phyloP scores from a whole-genome alignment of 495 filamentous ascomycete genomes.

The Penicillium cinerascens region DNA sequence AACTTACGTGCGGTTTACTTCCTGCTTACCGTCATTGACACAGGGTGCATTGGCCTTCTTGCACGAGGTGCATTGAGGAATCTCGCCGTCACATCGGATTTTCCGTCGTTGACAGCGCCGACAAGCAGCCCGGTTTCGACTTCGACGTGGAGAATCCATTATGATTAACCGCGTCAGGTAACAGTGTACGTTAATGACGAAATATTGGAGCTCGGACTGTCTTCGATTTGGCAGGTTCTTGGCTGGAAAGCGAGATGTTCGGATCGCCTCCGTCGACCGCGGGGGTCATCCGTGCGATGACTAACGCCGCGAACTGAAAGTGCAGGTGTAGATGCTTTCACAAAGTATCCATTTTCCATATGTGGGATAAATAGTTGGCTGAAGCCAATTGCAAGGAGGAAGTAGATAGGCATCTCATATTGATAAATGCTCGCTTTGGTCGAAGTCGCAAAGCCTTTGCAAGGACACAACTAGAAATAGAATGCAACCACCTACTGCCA shows the following conservation, averaged over 20 bases:
- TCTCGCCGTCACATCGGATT: slow-evolving; percentile 22
- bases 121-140: slow-evolving; percentile 41
- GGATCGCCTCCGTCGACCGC: slow-evolving; percentile 1
- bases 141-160: slow-evolving; percentile 30
- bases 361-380: neutral
- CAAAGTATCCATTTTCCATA: neutral
- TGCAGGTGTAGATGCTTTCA: neutral
- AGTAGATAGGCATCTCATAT: no score
- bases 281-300: neutral
- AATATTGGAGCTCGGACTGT: neutral
- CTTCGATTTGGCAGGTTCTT: neutral
- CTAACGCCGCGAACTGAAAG: neutral
- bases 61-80: slow-evolving; percentile 34
- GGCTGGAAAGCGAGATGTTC: neutral
- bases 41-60: slow-evolving; percentile 37
- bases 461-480: neutral
- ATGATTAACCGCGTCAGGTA: neutral
- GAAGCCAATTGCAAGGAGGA: no score
- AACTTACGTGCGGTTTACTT: slow-evolving; percentile 37
- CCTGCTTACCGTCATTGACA: slow-evolving; percentile 41
- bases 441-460: neutral
- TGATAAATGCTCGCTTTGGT: neutral
- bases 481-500: neutral
- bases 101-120: slow-evolving; percentile 29
- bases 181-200: neutral